phyloP scores from a whole-genome alignment of 208 protist species.

The Acanthamoeba royreba region DNA sequence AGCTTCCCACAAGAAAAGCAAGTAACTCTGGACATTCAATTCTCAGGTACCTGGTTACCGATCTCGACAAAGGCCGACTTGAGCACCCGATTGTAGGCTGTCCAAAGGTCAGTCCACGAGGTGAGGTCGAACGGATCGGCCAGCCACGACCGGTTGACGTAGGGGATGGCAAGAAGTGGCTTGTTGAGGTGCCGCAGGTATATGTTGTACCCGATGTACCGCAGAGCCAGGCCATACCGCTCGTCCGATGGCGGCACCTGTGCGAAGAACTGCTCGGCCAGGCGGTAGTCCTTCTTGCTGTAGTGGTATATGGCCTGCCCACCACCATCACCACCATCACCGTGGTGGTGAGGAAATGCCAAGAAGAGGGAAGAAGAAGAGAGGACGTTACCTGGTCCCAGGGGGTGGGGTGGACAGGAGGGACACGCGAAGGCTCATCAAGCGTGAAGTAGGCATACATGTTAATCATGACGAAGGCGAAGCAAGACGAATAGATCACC shows the following conservation, averaged over 20 bases:
- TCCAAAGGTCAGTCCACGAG: neutral
- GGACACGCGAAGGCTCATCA: neutral
- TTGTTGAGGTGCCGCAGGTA: slow-evolving; percentile 35
- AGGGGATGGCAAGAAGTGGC: slow-evolving; percentile 1
- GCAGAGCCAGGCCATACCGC: slow-evolving; percentile 4
- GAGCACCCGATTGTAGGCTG: neutral
- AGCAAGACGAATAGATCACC: neutral
- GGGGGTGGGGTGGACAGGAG: neutral
- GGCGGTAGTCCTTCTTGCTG: neutral
- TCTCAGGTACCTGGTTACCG: neutral
- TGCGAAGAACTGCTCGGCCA: slow-evolving; percentile 20
- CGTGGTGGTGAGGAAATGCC: neutral
- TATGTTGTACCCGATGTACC: neutral
- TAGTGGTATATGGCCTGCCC: neutral
- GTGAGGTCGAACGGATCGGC: neutral
- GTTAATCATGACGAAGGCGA: slow-evolving; percentile 8
- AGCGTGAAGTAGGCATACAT: neutral
- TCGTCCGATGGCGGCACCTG: slow-evolving; percentile 9
- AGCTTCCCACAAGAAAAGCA: neutral
- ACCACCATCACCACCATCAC: neutral
- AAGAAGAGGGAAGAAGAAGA: neutral
- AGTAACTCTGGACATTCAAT: no score
- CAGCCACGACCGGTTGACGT: slow-evolving; percentile 9
- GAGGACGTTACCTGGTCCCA: neutral
- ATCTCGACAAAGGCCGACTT: neutral